A percentile compares a stretch with the other conserved stretches of the same genome.
Conservation (phyloP, 202 grass and related monocot genomes). For the Cymbopogon flexuosus region DNA sequence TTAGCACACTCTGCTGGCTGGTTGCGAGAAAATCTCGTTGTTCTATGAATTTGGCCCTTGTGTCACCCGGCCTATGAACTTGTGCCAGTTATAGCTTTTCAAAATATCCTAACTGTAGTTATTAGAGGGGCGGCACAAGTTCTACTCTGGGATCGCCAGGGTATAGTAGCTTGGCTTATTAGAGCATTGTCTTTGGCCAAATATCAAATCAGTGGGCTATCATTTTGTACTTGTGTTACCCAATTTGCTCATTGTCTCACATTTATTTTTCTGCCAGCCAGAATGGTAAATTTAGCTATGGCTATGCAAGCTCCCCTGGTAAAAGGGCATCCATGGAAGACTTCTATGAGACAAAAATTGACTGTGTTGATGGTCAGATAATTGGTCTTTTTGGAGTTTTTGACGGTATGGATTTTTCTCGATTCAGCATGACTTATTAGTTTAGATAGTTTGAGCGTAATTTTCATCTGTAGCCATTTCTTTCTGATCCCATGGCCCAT, state of each 20-base stretch:
- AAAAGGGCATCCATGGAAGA: constrained; percentile 96
- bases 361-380: constrained; percentile 66
- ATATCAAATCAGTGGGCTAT: neutral
- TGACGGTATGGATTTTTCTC: constrained; percentile 51
- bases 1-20: no score
- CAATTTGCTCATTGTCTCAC: constrained; percentile 34
- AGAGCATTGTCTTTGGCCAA: neutral
- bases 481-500: neutral
- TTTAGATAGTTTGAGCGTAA: neutral
- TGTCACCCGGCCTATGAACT: no score
- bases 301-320: constrained; percentile 80
- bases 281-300: constrained; percentile 80
- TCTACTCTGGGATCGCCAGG: no score
- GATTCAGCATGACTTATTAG: constrained; percentile 1
- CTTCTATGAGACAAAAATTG: constrained; percentile 87
- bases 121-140: neutral
- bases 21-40: no score
- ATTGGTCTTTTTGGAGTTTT: constrained; percentile 88
- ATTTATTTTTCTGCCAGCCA: constrained; percentile 52
- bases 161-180: neutral
- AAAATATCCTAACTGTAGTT: constrained; percentile 2
- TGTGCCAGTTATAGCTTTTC: neutral
- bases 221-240: neutral
- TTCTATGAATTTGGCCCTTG: no score
- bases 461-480: neutral